Base-by-base conservation (phyloP, 495 filamentous ascomycete species). In the Penicillium soppii region DNA sequence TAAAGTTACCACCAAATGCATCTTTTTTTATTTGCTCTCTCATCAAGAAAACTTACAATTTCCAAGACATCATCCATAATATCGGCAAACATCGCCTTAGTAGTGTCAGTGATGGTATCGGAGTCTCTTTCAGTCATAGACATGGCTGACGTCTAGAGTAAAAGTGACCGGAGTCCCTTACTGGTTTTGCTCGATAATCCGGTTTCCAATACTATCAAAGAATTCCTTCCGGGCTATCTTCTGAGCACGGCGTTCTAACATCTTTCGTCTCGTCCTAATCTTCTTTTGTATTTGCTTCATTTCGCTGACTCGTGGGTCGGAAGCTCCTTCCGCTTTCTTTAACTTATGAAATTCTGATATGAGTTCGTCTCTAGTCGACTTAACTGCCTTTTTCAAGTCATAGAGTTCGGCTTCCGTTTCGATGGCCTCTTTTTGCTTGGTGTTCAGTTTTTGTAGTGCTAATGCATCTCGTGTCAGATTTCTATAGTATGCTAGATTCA, bases 101-200 rank as follows among this genome's bases (percentile, higher is more conserved):
- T 27, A 27, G 4, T 27, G 9, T 27, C 25, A 27, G 25, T 27
- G 25, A 27, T 9, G 25, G 25, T 27, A 27, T 9, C 25, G 25
- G 25, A 27, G 25, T 27, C 25, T 27, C 25, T 27, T 27, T 27
- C 9, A 27, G 25, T 27, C 25, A 27, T 27, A 9, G 25, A 27
- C 25, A 27, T 27, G 25, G 25, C 25, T 33, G 4, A 20, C 39
- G 27, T 58, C 42, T 0, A 42, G 55, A 22, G 42, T 22, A 32
- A 65, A 61, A 5, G 12, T 54, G 5, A 64, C 6, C 2, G 47
- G 57, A 5, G 38, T 35, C 0, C 57, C 57, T 19, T 38, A 17
- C 7, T 57, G 41, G 23, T 65, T 65, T 4, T 41, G 2, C 15
- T 61, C 47, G 29, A 61, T 55, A 19, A 65, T 65, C 12, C 35